Evolutionary conservation across 2,329 filamentous ascomycete species (phyloP), one percentile per base, ranked within the genome.

Genomic region (Teratosphaeria zuluensis): DNA sequence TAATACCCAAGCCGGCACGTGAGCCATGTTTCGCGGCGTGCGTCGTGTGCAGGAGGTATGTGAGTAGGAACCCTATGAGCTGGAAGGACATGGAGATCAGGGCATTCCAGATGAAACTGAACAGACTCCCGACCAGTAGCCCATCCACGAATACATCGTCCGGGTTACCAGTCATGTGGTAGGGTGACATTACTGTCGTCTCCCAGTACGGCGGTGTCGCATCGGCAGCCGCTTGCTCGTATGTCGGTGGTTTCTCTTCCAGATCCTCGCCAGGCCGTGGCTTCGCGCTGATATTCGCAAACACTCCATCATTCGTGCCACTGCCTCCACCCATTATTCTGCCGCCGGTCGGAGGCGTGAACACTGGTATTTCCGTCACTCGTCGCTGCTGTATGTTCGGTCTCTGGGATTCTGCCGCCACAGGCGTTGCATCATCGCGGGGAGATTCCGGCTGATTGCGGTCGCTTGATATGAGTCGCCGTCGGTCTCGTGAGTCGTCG

Each of bases 51-150:
- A 99, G 83, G 59, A 99, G 89, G 73, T 99, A 99, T 31, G 94
- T 97, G 68, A 99, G 88, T 32, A 99, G 84, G 81, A 99, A 99
- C 57, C 94, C 94, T 75, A 96, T 90, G 63, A 97, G 84, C 74
- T 95, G 90, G 80, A 99, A 97, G 51, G 92, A 95, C 82, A 95
- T 92, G 64, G 90, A 95, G 65, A 99, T 97, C 84, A 97, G 92
- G 76, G 83, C 88, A 76, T 95, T 95, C 90, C 90, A 95, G 65
- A 92, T 78, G 69, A 95, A 95, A 61, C 85, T 88, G 76, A 95
- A 95, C 62, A 94, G 78, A 54, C 89, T 91, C 63, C 90, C 90
- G 56, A 95, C 94, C 2, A 95, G 91, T 70, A 99, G 87, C 67
- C 94, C 94, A 72, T 99, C 94, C 59, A 99, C 89, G 70, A 94